Base-by-base conservation (phyloP, 1,284 basidiomycete genomes). In the Amylostereum areolatum region DNA sequence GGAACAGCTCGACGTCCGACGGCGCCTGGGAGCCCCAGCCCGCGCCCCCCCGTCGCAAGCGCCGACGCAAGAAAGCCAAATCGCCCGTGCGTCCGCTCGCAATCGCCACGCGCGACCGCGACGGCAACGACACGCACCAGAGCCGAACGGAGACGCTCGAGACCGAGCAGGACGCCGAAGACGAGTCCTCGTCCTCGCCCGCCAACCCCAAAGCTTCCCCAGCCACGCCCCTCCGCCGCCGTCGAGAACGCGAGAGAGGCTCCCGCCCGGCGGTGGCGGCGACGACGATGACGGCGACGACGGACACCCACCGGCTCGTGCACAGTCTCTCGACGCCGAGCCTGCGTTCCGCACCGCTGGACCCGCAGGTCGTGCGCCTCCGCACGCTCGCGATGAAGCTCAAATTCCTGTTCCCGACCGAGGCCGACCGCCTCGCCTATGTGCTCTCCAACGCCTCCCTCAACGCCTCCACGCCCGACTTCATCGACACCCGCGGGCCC, bases 371-470 rank as follows among this genome's bases (percentile, higher is more conserved):
- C 3, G 63, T 76, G 12, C 75, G 77, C 52, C 59, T 83, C 39
- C 72, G 78, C 28, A 64, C 70, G 48, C 70, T 85, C 24, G 76
- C 78, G 11, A 71, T 74, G 55, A 80, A 80, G 57, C 65, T 85
- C 45, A 72, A 75, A 44, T 68, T 76, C 53, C 66, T 76, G 39
- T 85, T 83, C 59, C 79, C 78, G 9, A 71, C 75, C 53, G 78
- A 84, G 53, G 68, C 67, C 43, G 67, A 66, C n/a, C 65, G 69
- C 29, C 69, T 85, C 36, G 66, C 69, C 29, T 57, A 62, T 33
- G 65, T 84, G 30, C 69, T 78, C 43, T 64, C 71, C 29, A 62
- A 70, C 47, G 67, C 71, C 47, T 68, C 66, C 47, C 63, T 69
- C 2, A 63, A 60, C 11, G 61, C 66, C 52, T 65, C 64, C 46